phyloP scores from a whole-genome alignment of 768 basidiomycete genomes.

The Termitomyces bulborhizus region DNA sequence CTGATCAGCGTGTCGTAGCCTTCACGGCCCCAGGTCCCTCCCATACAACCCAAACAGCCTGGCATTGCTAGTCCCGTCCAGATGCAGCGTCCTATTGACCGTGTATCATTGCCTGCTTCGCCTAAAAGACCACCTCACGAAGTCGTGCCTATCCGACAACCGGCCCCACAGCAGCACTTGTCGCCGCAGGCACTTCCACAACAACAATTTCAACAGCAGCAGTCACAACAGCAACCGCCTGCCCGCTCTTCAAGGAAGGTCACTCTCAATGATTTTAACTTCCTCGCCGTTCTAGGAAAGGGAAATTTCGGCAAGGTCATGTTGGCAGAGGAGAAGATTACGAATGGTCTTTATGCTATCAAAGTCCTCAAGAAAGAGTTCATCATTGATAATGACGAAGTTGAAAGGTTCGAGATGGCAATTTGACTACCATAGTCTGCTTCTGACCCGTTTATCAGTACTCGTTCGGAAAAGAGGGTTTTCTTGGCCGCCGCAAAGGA shows the following conservation, averaged over 20 bases:
- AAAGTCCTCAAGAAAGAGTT: slow-evolving; percentile 99
- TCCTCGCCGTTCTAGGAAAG: slow-evolving; percentile 96
- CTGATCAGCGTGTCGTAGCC: slow-evolving; percentile 3
- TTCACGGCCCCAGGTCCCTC: slow-evolving; percentile 17
- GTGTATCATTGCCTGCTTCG: slow-evolving; percentile 19
- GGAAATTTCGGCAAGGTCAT: slow-evolving; percentile 99
- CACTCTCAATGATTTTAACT: slow-evolving; percentile 97
- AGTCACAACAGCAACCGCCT: slow-evolving; percentile 28
- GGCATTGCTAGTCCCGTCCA: slow-evolving; percentile 24
- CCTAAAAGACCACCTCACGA: slow-evolving; percentile 24
- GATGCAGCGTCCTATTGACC: slow-evolving; percentile 23
- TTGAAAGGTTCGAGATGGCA: slow-evolving; percentile 69
- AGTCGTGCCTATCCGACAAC: slow-evolving; percentile 30
- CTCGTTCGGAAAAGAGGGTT: slow-evolving; percentile 98
- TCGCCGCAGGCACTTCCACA: slow-evolving; percentile 20
- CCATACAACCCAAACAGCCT: slow-evolving; percentile 30
- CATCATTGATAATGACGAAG: slow-evolving; percentile 99
- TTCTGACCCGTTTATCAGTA: slow-evolving; percentile 43
- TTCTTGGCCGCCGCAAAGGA: slow-evolving; percentile 96
- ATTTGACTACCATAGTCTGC: not conserved
- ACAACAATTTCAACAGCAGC: slow-evolving; percentile 17
- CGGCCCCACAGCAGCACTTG: slow-evolving; percentile 24
- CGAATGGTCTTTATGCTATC: slow-evolving; percentile 89
- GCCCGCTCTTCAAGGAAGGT: slow-evolving; percentile 68
- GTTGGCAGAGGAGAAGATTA: slow-evolving; percentile 97